A percentile compares a stretch with the other conserved stretches of the same genome.
Evolutionary conservation across 495 filamentous ascomycete species (phyloP).

Genomic region (Podospora pseudocomata): DNA sequence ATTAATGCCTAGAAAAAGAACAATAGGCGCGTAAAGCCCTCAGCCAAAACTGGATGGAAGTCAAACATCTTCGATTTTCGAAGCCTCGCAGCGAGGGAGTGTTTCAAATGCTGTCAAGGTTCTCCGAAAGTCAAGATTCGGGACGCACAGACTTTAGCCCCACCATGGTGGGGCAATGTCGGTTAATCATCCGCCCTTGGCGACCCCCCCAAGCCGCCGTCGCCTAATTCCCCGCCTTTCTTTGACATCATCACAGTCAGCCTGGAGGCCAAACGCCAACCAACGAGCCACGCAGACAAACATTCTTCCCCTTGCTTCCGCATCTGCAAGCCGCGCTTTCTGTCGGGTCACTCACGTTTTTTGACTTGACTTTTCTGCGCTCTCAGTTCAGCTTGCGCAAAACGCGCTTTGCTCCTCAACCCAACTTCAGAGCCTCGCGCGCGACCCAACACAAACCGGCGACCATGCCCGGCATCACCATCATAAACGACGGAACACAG

Average conservation of each 20-base stretch:
- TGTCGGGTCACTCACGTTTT: background rate
- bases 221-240: background rate
- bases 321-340: background rate
- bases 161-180: background rate
- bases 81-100: background rate
- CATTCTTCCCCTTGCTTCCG: background rate
- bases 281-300: background rate
- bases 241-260: background rate
- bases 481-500: slow-evolving; percentile 16
- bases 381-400: background rate
- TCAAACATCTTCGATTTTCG: background rate
- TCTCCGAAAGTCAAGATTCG: background rate
- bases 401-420: background rate
- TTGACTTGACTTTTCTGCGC: background rate
- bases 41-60: background rate
- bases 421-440: background rate
- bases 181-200: background rate
- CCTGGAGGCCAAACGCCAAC: background rate
- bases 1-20: background rate
- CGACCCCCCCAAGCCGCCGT: background rate
- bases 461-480: slow-evolving; percentile 33
- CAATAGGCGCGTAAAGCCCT: background rate
- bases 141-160: background rate
- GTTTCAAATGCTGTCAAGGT: background rate
- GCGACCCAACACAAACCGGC: background rate